Evolutionary conservation across 2,329 filamentous ascomycete species (phyloP), one percentile per base, ranked within the genome.

Genomic region (Diaporthe humulicola): DNA sequence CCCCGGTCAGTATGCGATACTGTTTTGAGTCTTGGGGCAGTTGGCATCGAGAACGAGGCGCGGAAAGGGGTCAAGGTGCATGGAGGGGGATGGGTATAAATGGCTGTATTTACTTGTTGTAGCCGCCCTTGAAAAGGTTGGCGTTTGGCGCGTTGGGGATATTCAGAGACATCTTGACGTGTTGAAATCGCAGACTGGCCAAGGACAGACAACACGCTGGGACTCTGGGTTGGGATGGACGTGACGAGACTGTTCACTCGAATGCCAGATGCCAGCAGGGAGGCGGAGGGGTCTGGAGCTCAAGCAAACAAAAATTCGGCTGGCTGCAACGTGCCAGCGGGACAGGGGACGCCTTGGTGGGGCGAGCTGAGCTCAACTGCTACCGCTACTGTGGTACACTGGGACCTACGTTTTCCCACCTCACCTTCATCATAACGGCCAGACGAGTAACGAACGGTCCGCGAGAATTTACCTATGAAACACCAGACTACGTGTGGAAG

Each of bases 71-170:
- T n/a, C 52, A 75, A 71, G 38, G 64, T 52, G 64, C 60, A n/a
- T 58, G 48, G 61, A 30, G 58, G 38, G 17, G 28, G 38, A 45
- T 42, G 66, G 28, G 67, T 42, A 28, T 38, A 25, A 3, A 74
- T 64, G 72, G 72, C 75, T 76, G 73, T 73, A 86, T 90, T 83
- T 91, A 98, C 96, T 94, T 98, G 86, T 96, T 96, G 88, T 99
- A 99, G 81, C 96, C 96, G 81, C 93, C 90, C 89, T 98, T 98
- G 90, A 99, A 98, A 54, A 98, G 91, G 84, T 94, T 94, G 82
- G 94, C 90, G 85, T 98, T 98, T 77, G 97, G 97, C 81, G 97
- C 96, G 85, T 92, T 95, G 78, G 97, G 97, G 83, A 99, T 97
- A 83, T 95, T 95, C 84, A 99, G 92, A 86, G 97, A 99, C 97